Percentiles rank a stretch among this genome's conserved stretches.
Conservation (phyloP, 352 stramenopile genomes). For the Pelagophyceae sp. region DNA sequence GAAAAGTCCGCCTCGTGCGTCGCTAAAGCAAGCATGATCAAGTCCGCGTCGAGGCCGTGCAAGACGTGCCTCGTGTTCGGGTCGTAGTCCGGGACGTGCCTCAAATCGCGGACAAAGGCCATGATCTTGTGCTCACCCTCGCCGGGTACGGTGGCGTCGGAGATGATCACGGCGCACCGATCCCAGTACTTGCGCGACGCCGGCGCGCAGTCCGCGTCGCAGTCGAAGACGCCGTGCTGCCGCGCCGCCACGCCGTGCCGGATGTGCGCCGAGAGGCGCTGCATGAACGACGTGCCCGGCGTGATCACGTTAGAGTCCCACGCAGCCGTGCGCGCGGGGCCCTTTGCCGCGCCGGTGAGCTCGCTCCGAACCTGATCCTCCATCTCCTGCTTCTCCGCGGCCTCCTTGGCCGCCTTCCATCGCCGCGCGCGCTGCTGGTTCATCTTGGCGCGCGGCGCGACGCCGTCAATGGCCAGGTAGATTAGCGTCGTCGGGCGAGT, state of each 20-base stretch:
- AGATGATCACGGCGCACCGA: conserved; percentile 90
- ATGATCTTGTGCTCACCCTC: conserved; percentile 99
- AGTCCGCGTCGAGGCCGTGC: conserved; percentile 94
- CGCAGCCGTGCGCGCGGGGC: conserved; percentile 47
- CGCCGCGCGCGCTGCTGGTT: conserved; percentile 96
- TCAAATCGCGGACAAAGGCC: conserved; percentile 86
- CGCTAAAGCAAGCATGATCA: conserved; percentile 98
- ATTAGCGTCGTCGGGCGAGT: conserved; percentile 87
- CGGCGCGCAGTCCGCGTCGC: background rate
- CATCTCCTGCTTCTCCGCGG: conserved; percentile 75
- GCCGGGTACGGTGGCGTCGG: conserved; percentile 87
- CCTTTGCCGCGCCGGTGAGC: conserved; percentile 64
- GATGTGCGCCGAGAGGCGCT: conserved; percentile 82
- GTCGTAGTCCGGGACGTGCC: conserved; percentile 86
- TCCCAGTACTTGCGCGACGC: conserved; percentile 61
- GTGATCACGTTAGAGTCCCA: conserved; percentile 99
- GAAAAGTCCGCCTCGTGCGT: conserved; percentile 98
- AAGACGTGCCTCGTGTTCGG: conserved; percentile 93
- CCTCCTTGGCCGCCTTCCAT: conserved; percentile 90
- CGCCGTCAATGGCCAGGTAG: conserved; percentile 96
- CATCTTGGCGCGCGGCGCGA: conserved; percentile 97
- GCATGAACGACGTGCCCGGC: conserved; percentile 95
- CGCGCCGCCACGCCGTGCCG: conserved; percentile 63
- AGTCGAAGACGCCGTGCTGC: conserved; percentile 30
- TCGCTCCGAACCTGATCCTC: conserved; percentile 82